A percentile compares a stretch with the other conserved stretches of the same genome.
These are phyloP conservation scores for Dictyostelium firmibasis DNA, from an alignment of 78 protist species.

Conservation along the genomic window DNA sequence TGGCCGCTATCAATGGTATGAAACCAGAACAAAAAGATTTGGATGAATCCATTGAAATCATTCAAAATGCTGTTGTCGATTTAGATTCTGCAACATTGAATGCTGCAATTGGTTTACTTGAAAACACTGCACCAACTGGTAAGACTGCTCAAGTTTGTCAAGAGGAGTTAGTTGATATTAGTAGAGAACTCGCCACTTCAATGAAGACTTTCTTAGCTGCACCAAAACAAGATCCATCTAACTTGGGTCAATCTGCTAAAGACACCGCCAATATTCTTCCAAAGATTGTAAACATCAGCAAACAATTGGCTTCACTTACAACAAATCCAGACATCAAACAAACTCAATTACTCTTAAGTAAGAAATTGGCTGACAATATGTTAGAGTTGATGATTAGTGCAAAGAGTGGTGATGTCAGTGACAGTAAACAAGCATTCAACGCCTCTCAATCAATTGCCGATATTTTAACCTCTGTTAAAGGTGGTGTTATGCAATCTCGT, in stretches of 20 bases:
- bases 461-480: constrained; percentile 67
- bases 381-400: constrained; percentile 74
- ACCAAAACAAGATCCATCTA: constrained; percentile 57
- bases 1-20: constrained; percentile 75
- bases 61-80: constrained; percentile 77
- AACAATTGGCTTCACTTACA: constrained; percentile 67
- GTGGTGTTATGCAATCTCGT: constrained; percentile 82
- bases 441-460: constrained; percentile 77
- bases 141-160: constrained; percentile 74
- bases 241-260: constrained; percentile 69
- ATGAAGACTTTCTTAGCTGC: constrained; percentile 76
- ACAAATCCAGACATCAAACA: constrained; percentile 77
- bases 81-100: constrained; percentile 73
- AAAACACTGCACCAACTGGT: constrained; percentile 82
- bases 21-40: constrained; percentile 73
- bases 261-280: constrained; percentile 72
- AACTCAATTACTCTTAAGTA: constrained; percentile 50
- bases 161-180: constrained; percentile 75
- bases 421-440: constrained; percentile 61
- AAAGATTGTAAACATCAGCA: constrained; percentile 64
- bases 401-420: constrained; percentile 74
- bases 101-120: constrained; percentile 78
- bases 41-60: constrained; percentile 77
- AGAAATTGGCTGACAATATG: constrained; percentile 76
- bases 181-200: constrained; percentile 58